Evolutionary conservation across 2,329 filamentous ascomycete genomes (phyloP).

Genomic region (Colletotrichum gloeosporioides): DNA sequence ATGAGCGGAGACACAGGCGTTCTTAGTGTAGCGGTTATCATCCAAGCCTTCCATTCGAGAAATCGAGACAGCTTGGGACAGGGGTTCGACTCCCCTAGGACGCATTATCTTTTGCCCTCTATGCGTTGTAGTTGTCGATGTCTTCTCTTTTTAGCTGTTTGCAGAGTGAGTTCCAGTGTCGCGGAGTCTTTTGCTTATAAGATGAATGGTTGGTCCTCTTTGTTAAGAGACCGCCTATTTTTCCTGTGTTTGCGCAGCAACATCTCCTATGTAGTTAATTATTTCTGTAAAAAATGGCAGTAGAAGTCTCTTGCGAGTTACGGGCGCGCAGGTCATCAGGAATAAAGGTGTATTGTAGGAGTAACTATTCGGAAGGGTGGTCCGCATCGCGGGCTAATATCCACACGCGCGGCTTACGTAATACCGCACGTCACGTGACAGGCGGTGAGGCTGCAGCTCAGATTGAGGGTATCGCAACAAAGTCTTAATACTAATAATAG

Average conservation of each 20-base stretch:
- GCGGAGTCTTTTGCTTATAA: neutral
- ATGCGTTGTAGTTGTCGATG: neutral
- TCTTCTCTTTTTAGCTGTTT: neutral
- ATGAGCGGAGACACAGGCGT: neutral
- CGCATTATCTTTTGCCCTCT: neutral
- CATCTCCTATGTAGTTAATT: accelerated
- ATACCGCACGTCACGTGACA: no score
- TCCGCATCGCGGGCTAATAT: no score
- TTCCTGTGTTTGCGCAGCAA: no score
- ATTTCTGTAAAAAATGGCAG: accelerated
- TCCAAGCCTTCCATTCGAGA: neutral
- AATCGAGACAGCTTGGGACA: neutral
- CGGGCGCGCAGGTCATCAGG: no score
- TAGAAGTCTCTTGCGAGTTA: no score
- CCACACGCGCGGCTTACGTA: no score
- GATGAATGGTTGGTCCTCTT: accelerated
- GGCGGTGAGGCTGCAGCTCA: no score
- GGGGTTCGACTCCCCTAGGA: neutral
- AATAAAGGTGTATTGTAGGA: no score
- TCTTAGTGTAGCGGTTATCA: neutral
- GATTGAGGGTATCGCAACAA: no score
- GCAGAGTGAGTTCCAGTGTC: accelerated
- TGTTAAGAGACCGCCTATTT: accelerated
- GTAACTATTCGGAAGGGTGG: no score
- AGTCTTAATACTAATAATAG: no score